Evolutionary conservation across 2,329 filamentous ascomycete genomes (phyloP).

Genomic region (Myriosclerotinia curreyana): DNA sequence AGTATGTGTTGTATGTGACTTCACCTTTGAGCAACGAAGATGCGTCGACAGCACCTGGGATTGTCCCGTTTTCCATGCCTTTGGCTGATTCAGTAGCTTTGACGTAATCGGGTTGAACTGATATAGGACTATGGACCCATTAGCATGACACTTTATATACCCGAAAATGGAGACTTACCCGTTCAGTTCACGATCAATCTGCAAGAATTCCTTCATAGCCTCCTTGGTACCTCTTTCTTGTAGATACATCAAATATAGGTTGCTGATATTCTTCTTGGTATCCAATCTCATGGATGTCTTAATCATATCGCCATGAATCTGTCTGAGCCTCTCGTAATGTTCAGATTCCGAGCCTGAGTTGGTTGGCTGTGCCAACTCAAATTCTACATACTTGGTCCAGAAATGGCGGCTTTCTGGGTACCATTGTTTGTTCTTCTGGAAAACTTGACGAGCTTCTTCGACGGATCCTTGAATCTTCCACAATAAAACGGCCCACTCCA

Average conservation of each 20-base stretch:
- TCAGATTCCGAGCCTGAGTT: constrained; percentile 59
- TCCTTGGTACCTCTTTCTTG: constrained; percentile 79
- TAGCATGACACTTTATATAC: constrained; percentile 19
- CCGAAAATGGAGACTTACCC: constrained; percentile 53
- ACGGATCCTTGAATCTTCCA: constrained; percentile 83
- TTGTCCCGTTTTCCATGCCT: constrained; percentile 45
- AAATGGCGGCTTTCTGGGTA: constrained; percentile 84
- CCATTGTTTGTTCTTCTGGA: constrained; percentile 76
- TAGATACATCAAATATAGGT: constrained; percentile 78
- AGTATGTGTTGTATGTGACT: constrained; percentile 46
- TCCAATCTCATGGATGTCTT: constrained; percentile 64
- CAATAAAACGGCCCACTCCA: constrained; percentile 80
- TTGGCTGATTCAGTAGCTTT: constrained; percentile 41
- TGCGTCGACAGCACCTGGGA: constrained; percentile 44
- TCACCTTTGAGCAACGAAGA: constrained; percentile 45
- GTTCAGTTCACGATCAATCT: constrained; percentile 81
- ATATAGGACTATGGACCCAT: constrained; percentile 42
- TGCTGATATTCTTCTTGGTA: constrained; percentile 70
- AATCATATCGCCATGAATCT: constrained; percentile 73
- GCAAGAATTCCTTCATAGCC: constrained; percentile 80
- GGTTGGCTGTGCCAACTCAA: constrained; percentile 82
- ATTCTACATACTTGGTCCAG: constrained; percentile 85
- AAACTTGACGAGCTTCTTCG: constrained; percentile 79
- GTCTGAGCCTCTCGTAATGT: constrained; percentile 72
- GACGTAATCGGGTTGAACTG: constrained; percentile 42